Evolutionary conservation across 2,329 filamentous ascomycete species (phyloP).

Genomic region (Cladosporium velox): DNA sequence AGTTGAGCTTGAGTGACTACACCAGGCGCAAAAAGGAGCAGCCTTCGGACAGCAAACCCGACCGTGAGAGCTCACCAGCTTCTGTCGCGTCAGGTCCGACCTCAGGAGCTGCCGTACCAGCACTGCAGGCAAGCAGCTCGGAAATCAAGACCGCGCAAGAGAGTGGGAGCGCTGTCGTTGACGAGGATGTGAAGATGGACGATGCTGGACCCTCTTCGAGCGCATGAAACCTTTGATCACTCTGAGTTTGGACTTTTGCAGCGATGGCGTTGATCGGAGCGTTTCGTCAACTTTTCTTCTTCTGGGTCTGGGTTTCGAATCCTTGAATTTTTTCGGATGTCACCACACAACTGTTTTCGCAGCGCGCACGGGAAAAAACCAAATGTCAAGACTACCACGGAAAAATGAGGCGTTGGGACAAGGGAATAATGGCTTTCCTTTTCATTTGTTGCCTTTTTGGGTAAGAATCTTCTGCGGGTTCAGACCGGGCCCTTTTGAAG

Average conservation of each 20-base stretch:
- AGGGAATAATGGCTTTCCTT: not conserved
- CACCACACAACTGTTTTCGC: conserved; percentile 2
- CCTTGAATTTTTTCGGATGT: not conserved
- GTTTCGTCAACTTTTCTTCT: conserved; percentile 3
- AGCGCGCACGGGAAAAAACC: not conserved
- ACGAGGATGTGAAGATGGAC: conserved; percentile 35
- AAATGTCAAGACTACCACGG: conserved; percentile 13
- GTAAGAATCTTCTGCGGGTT: not conserved
- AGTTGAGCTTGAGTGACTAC: conserved; percentile 55
- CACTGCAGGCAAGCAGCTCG: conserved; percentile 30
- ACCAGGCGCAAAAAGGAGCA: conserved; percentile 46
- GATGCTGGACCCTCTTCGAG: conserved; percentile 21
- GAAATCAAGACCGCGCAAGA: conserved; percentile 21
- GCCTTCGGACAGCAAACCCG: conserved; percentile 28
- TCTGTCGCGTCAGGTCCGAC: conserved; percentile 25
- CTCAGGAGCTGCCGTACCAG: conserved; percentile 29
- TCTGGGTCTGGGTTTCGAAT: conserved; percentile 8
- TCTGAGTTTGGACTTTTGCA: conserved; percentile 1
- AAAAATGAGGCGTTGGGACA: conserved; percentile 2
- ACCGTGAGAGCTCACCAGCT: conserved; percentile 37
- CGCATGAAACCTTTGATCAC: not conserved
- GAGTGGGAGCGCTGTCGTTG: conserved; percentile 27
- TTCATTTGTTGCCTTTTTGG: not conserved
- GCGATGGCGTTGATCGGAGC: conserved; percentile 15
- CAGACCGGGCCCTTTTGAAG: not conserved